phyloP scores from a whole-genome alignment of 1,284 basidiomycete species.

The Austroboletus rostrupii region DNA sequence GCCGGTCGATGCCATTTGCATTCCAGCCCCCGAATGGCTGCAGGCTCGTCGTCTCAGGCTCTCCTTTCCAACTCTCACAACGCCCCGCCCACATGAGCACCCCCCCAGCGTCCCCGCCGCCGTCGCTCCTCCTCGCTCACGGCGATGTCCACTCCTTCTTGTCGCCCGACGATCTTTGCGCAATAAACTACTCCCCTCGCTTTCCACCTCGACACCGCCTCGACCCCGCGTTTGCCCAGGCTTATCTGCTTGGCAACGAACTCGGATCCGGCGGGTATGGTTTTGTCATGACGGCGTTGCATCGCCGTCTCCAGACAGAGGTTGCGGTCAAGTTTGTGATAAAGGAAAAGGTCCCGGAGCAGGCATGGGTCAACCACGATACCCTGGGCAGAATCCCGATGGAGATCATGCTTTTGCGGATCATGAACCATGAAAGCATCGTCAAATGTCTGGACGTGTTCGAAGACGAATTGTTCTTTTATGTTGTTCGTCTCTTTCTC shows the following conservation, averaged over 20 bases:
- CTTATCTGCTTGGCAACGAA: conserved; percentile 73
- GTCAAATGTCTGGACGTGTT: conserved; percentile 81
- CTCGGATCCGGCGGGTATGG: conserved; percentile 90
- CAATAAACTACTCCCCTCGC: conserved; percentile 47
- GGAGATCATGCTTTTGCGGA: conserved; percentile 76
- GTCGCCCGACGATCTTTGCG: conserved; percentile 21
- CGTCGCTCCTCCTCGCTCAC: conserved; percentile 27
- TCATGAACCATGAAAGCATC: conserved; percentile 76
- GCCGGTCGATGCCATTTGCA: conserved; percentile 20
- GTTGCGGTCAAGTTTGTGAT: conserved; percentile 94
- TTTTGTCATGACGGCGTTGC: conserved; percentile 79
- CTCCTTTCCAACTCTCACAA: conserved; percentile 3
- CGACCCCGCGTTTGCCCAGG: conserved; percentile 59
- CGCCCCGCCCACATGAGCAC: neutral
- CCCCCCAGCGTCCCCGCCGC: neutral
- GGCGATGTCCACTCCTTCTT: neutral
- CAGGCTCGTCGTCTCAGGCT: neutral
- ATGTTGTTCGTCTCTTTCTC: conserved; percentile 57
- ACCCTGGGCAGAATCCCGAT: conserved; percentile 63
- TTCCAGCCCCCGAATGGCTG: conserved; percentile 23
- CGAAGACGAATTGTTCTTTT: conserved; percentile 82
- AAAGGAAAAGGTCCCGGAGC: conserved; percentile 76
- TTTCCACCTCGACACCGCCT: conserved; percentile 64
- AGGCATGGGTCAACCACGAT: conserved; percentile 75
- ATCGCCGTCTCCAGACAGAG: conserved; percentile 53